Evolutionary conservation across 2,329 filamentous ascomycete genomes (phyloP).

Genomic region (Bertia moriformis): DNA sequence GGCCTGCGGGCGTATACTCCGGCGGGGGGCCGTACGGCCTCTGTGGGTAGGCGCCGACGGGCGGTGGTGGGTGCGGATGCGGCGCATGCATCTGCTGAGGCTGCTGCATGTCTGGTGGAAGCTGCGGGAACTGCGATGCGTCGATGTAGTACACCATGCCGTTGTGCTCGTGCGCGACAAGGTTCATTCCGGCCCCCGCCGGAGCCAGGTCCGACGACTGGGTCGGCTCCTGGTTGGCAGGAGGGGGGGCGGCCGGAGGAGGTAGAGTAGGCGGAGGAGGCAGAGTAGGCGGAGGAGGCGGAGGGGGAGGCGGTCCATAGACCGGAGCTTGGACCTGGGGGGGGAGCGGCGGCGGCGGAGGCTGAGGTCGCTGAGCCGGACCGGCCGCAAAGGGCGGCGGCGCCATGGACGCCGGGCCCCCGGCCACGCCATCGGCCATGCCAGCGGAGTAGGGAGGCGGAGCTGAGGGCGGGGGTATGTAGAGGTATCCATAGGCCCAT

Average conservation of each 20-base stretch:
- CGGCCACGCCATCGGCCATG: slow-evolving; percentile 7
- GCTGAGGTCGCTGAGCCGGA: no score
- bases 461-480: no score
- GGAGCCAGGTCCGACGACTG: slow-evolving; percentile 24
- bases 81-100: no score
- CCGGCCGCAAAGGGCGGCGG: slow-evolving; percentile 45
- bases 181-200: slow-evolving; percentile 35
- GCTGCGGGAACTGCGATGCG: slow-evolving; percentile 59
- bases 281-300: slow-evolving; percentile 6
- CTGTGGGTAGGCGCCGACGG: no score
- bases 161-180: slow-evolving; percentile 75
- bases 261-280: slow-evolving; percentile 11
- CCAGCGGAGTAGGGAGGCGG: slow-evolving; percentile 15
- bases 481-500: no score
- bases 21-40: no score
- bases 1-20: no score
- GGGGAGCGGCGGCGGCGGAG: no score
- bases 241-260: slow-evolving; percentile 9
- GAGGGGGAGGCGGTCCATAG: slow-evolving; percentile 22
- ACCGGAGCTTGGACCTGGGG: slow-evolving; percentile 25
- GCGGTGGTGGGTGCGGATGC: no score
- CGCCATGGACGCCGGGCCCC: slow-evolving; percentile 22
- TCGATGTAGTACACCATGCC: slow-evolving; percentile 96
- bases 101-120: no score
- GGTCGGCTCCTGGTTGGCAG: slow-evolving; percentile 16